Evolutionary conservation across 148 eudicot genomes (phyloP).

Genomic region (Agrostemma githago): DNA sequence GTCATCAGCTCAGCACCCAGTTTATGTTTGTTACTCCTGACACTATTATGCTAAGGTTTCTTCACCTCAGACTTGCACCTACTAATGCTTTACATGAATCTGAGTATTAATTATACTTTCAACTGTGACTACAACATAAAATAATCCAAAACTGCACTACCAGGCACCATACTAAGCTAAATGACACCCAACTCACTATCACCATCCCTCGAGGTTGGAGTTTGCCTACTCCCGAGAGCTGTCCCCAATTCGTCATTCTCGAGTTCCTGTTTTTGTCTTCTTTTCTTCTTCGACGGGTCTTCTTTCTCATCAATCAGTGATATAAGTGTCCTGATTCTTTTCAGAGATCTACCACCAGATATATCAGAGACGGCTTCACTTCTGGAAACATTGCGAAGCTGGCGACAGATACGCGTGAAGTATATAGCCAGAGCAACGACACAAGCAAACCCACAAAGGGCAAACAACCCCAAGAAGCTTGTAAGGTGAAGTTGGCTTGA

Average conservation of each 20-base stretch:
- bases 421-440: constrained; percentile 57
- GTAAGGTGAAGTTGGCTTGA: constrained; percentile 80
- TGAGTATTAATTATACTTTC: not conserved
- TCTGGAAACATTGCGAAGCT: constrained; percentile 28
- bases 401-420: constrained; percentile 47
- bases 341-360: constrained; percentile 38
- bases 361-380: constrained; percentile 24
- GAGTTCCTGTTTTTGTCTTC: constrained; percentile 40
- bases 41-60: not conserved
- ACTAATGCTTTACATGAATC: constrained; percentile 18
- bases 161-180: constrained; percentile 2
- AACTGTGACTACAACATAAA: not conserved
- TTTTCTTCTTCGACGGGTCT: constrained; percentile 42
- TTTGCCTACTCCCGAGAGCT: constrained; percentile 25
- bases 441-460: constrained; percentile 65
- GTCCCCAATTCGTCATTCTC: constrained; percentile 37
- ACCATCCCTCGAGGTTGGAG: constrained; percentile 21
- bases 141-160: not conserved
- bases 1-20: not conserved
- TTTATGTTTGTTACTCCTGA: not conserved
- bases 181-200: constrained; percentile 11
- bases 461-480: constrained; percentile 88
- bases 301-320: constrained; percentile 76
- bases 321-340: constrained; percentile 46
- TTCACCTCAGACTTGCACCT: constrained; percentile 10